phyloP scores from a whole-genome alignment of 768 basidiomycete genomes.

The Pleurotus ostreatus region DNA sequence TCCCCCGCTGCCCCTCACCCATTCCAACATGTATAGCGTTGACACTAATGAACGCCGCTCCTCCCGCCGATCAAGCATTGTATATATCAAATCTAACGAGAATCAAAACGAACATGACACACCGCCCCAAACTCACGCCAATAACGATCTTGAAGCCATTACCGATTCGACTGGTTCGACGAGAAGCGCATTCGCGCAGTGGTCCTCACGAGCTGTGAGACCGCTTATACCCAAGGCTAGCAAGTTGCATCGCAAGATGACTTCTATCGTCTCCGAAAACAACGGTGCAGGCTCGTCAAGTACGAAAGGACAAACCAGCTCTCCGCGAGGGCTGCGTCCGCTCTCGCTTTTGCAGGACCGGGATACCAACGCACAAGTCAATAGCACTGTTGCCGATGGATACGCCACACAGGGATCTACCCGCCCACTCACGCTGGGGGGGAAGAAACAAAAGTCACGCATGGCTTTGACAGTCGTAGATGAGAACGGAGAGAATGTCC shows the following conservation, averaged over 20 bases:
- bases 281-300: constrained; percentile 16
- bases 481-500: constrained; percentile 33
- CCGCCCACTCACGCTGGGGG: constrained; percentile 54
- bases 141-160: constrained; percentile 15
- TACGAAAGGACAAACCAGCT: constrained; percentile 28
- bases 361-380: constrained; percentile 24
- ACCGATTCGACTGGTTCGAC: constrained; percentile 26
- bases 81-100: constrained; percentile 61
- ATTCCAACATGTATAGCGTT: constrained; percentile 11
- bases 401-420: constrained; percentile 25
- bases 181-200: constrained; percentile 35
- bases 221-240: constrained; percentile 51
- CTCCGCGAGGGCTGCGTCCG: constrained; percentile 51
- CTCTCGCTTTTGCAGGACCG: constrained; percentile 63
- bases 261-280: constrained; percentile 19
- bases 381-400: constrained; percentile 1
- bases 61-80: constrained; percentile 53
- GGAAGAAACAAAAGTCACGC: constrained; percentile 48
- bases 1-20: constrained; percentile 32
- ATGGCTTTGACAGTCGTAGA: constrained; percentile 25
- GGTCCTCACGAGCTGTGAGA: constrained; percentile 46
- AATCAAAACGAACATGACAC: constrained; percentile 18
- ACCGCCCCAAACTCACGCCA: constrained; percentile 17
- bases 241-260: constrained; percentile 40
- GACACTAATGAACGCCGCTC: constrained; percentile 5